Base-by-base conservation (phyloP, 495 filamentous ascomycete genomes). In the Monascus purpureus region DNA sequence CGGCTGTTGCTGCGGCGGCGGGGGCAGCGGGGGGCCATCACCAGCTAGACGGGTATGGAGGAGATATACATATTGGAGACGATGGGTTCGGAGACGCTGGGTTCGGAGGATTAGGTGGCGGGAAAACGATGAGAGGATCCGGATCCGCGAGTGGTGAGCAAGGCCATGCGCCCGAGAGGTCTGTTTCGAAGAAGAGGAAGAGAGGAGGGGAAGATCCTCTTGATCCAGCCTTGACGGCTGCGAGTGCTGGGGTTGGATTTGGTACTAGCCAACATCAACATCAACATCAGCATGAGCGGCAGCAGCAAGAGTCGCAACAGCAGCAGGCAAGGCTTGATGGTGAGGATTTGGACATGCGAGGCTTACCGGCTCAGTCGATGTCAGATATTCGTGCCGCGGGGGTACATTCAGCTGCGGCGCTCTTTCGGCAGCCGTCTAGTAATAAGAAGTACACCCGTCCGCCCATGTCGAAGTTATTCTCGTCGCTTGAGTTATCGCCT, bases 81-180 rank as follows among this genome's bases (percentile, higher is more conserved):
- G 59, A 67, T 27, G 47, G 54, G 0, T 63, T 65, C 33, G 50
- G 49, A 2, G 59, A 65, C 31, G 33, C 49, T 14, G 45, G 50
- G 11, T 65, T 63, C 22, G 49, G 41, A 1, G 41, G 49, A 2
- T 40, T 57, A 13, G 33, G 43, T 15, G 41, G 40, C 11, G 52
- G 46, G 8, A 49, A 55, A 36, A 48, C 52, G 8, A 29, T 55
- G 15, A 26, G 38, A 12, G 27, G 20, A 24, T 42, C 42, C 8
- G 50, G 42, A 11, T 45, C 52, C 8, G 25, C 29, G 3, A 37
- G 37, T 13, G 33, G 33, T 50, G 73, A 73, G 38, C 86, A 94
- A 49, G 63, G 80, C 19, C 85, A 93, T 45, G 76, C 84, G 3
- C 46, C 75, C 8, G 88, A 88, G 14, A 41, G 61, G 15, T 42